phyloP scores from a whole-genome alignment of 1,284 basidiomycete species.

The Ceratobasidium theobromae region DNA sequence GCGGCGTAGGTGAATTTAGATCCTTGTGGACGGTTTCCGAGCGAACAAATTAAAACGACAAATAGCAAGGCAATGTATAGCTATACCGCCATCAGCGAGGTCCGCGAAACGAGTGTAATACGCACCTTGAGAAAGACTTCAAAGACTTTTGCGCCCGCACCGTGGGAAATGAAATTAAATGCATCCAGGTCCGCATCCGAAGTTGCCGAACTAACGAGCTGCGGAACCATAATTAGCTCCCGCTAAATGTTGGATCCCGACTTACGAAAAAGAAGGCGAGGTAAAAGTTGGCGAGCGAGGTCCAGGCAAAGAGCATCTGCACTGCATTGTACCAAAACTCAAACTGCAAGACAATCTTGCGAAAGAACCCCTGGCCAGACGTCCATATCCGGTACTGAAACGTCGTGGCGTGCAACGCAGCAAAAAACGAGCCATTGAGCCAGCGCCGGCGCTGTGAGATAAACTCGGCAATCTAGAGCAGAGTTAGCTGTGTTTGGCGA shows the following conservation, averaged over 20 bases:
- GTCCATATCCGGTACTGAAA: conserved; percentile 87
- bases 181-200: conserved; percentile 59
- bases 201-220: conserved; percentile 80
- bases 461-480: conserved; percentile 70
- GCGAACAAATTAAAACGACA: conserved; percentile 74
- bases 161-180: conserved; percentile 72
- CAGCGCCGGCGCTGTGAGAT: conserved; percentile 89
- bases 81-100: conserved; percentile 41
- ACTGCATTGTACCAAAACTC: conserved; percentile 79
- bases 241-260: conserved; percentile 8
- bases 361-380: conserved; percentile 84
- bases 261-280: conserved; percentile 81
- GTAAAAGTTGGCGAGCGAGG: conserved; percentile 78
- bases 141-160: conserved; percentile 75
- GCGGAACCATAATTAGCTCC: conserved; percentile 37
- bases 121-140: conserved; percentile 76
- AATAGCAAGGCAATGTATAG: conserved; percentile 76
- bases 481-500: not conserved
- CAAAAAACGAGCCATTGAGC: conserved; percentile 87
- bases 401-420: conserved; percentile 81
- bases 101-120: conserved; percentile 38
- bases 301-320: conserved; percentile 76
- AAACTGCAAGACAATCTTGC: conserved; percentile 78
- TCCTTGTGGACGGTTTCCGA: conserved; percentile 86
- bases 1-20: conserved; percentile 82